Evolutionary conservation across 148 eudicot species (phyloP), one percentile per base, ranked within the genome.

Genomic region (Heliamphora exappendiculata): DNA sequence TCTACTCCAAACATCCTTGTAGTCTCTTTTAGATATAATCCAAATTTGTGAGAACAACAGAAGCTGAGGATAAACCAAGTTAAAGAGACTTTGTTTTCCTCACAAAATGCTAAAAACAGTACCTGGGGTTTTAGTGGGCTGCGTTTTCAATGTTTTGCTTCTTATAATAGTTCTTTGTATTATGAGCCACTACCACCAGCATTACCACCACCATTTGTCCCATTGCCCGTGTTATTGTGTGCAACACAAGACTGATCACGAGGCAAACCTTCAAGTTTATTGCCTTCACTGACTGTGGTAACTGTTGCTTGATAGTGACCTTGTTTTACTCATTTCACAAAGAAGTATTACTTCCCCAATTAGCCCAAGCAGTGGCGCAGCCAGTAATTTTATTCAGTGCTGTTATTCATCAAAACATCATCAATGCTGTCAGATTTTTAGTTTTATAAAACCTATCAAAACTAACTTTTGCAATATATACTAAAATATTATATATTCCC

Each of bases 141-240:
- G 72, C 78, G 79, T 83, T 83, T 81, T 76, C 45, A 72, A 64
- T 85, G 83, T 81, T 82, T 76, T 78, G 79, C 83, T 78, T 75
- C 71, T 80, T 78, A 76, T 74, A 67, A 81, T 84, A 80, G 79
- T 65, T 73, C 45, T 79, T 81, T 73, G 26, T 79, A 84, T 84
- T 80, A 83, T 87, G 85, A 80, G 76, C 90, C 92, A 91, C 88
- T 82, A 91, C 81, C 84, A 83, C 78, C 75, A 85, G 82, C 84
- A 55, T 73, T 71, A 68, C 90, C 91, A 89, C 89, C 85, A 81
- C 73, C 81, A 68, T 74, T 82, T 87, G 89, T 87, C 88, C 79
- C 79, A 75, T 81, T 84, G 85, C 81, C 54, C 44, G 62, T 49
- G 62, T 70, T 41, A 54, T 59, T 78, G 77, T 50, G 62, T 75